These are phyloP conservation scores for Kazachstania africana DNA, from an alignment of 805 yeast species.

Conservation along the genomic window DNA sequence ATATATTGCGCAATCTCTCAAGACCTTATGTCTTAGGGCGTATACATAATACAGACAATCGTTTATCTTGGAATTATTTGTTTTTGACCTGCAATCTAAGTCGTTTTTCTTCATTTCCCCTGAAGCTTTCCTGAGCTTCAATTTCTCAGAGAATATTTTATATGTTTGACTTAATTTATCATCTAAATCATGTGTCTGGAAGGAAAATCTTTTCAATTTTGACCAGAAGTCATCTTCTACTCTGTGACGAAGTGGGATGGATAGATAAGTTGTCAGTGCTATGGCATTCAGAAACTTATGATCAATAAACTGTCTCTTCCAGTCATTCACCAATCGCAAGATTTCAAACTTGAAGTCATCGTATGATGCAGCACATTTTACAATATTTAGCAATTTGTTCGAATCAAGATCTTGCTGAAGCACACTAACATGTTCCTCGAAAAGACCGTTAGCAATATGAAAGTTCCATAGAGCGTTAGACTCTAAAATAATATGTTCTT, in stretches of 20 bases:
- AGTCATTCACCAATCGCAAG: too few species aligned
- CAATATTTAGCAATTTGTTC: background rate
- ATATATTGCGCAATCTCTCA: slow-evolving; percentile 41
- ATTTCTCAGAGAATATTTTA: background rate
- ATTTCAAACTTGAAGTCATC: slow-evolving; percentile 15
- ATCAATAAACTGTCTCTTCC: slow-evolving; percentile 12
- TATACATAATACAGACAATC: slow-evolving; percentile 10
- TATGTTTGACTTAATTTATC: slow-evolving; percentile 5
- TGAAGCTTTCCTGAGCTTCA: background rate
- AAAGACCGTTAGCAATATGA: slow-evolving; percentile 19
- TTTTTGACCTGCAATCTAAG: too few species aligned
- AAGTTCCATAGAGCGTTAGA: slow-evolving; percentile 60
- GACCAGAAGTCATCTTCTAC: slow-evolving; percentile 16
- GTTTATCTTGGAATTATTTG: background rate
- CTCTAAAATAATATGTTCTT: slow-evolving; percentile 49
- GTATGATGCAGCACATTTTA: slow-evolving; percentile 24
- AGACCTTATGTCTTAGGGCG: slow-evolving; percentile 22
- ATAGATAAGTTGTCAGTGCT: slow-evolving; percentile 15
- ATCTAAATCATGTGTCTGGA: slow-evolving; percentile 16
- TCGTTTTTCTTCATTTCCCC: too few species aligned
- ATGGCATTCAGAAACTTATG: slow-evolving; percentile 10
- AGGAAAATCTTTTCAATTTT: slow-evolving; percentile 18
- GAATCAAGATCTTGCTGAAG: too few species aligned
- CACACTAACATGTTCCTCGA: slow-evolving; percentile 33
- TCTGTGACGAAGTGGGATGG: slow-evolving; percentile 18